Conservation (phyloP, 352 stramenopile genomes). For the Pythium brassicae region DNA sequence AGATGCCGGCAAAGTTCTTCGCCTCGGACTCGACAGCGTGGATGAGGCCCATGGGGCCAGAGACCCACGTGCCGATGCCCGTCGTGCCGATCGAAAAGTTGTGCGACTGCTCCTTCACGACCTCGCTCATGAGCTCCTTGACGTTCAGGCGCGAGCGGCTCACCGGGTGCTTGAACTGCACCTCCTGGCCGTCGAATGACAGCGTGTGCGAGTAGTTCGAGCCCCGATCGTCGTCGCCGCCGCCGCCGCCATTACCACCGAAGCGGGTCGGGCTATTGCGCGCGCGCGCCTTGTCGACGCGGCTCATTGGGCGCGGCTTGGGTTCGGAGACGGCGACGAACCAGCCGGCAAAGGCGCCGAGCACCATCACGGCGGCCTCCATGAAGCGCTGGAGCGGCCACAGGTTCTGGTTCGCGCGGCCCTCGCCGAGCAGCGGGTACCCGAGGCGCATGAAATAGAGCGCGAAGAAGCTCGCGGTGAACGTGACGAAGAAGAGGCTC, state of each 20-base stretch:
- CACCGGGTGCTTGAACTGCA: constrained; percentile 73
- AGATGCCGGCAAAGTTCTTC: constrained; percentile 76
- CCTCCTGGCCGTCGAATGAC: constrained; percentile 72
- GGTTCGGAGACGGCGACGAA: constrained; percentile 58
- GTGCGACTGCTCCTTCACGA: constrained; percentile 83
- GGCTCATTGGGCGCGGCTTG: constrained; percentile 69
- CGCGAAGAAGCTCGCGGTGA: constrained; percentile 66
- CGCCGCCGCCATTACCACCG: no score
- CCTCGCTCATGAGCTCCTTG: constrained; percentile 68
- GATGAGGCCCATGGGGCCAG: constrained; percentile 77
- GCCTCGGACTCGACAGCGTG: constrained; percentile 71
- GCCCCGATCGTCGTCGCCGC: constrained; percentile 34
- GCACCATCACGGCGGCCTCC: constrained; percentile 70
- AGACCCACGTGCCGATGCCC: constrained; percentile 80
- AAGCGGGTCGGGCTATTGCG: constrained; percentile 31
- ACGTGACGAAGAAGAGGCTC: constrained; percentile 77
- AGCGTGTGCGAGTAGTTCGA: constrained; percentile 74
- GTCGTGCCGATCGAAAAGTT: constrained; percentile 81
- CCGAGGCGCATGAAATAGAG: constrained; percentile 67
- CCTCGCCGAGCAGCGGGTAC: constrained; percentile 62
- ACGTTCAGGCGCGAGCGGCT: constrained; percentile 67
- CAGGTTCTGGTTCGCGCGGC: constrained; percentile 66
- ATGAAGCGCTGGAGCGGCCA: constrained; percentile 81
- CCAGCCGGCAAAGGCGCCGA: constrained; percentile 52
- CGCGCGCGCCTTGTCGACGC: constrained; percentile 70